Conservation (phyloP, 1,284 basidiomycete species). For the Ustilago shanxiensis region DNA sequence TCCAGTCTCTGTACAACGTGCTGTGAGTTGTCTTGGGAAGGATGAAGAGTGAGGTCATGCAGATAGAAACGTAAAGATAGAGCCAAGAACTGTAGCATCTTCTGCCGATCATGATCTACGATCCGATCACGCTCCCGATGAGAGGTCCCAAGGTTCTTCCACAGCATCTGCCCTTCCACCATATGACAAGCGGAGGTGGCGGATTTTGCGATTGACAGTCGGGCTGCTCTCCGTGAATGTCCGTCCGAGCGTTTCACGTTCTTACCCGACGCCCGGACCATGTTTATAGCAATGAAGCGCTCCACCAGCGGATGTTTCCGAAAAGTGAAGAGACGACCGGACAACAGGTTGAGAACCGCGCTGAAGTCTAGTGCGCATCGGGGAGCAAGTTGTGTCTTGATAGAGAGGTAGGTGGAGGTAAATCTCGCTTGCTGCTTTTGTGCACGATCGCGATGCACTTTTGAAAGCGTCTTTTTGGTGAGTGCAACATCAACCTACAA, state of each 20-base stretch:
- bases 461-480: background rate
- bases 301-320: slow-evolving; percentile 34
- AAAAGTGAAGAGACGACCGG: background rate
- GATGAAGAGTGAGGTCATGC: background rate
- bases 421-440: slow-evolving; percentile 3
- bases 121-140: background rate
- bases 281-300: background rate
- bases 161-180: background rate
- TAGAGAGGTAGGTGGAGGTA: background rate
- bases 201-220: slow-evolving; percentile 17
- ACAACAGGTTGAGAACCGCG: background rate
- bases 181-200: slow-evolving; percentile 27
- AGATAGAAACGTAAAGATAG: no score
- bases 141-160: background rate
- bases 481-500: background rate
- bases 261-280: slow-evolving; percentile 20
- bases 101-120: slow-evolving; percentile 6
- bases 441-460: background rate
- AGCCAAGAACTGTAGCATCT: background rate
- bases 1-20: background rate
- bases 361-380: slow-evolving; percentile 7
- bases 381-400: no score
- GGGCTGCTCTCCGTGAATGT: slow-evolving; percentile 25
- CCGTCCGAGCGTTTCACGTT: slow-evolving; percentile 29
- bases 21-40: background rate